Evolutionary conservation across 2,329 filamentous ascomycete genomes (phyloP).

Genomic region (Trematosphaeria pertusa): DNA sequence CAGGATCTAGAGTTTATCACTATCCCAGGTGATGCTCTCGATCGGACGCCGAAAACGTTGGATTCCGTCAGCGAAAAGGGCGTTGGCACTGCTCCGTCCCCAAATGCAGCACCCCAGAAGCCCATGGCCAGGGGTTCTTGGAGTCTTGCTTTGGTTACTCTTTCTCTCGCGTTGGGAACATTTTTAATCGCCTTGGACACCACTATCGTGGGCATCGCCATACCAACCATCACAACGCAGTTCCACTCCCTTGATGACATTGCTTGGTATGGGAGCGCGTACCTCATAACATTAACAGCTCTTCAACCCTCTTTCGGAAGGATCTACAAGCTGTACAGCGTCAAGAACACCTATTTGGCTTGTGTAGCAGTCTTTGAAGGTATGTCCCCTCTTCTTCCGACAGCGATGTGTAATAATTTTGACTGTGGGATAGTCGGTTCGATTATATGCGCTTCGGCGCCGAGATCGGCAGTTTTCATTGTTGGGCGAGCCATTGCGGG

Average conservation of each 20-base stretch:
- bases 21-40: too few species aligned
- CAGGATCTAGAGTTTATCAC: too few species aligned
- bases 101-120: too few species aligned
- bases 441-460: slow-evolving; percentile 55
- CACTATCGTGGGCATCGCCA: neutral
- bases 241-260: slow-evolving; percentile 47
- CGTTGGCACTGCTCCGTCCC: too few species aligned
- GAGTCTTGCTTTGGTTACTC: neutral
- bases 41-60: too few species aligned
- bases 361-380: slow-evolving; percentile 50
- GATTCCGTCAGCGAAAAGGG: too few species aligned
- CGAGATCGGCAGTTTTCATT: slow-evolving; percentile 12
- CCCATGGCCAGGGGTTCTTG: too few species aligned
- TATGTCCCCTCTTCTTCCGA: slow-evolving; percentile 12
- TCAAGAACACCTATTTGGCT: slow-evolving; percentile 55
- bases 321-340: slow-evolving; percentile 49
- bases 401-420: slow-evolving; percentile 54
- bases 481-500: slow-evolving; percentile 16
- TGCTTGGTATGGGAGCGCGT: slow-evolving; percentile 45
- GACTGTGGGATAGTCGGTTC: slow-evolving; percentile 55
- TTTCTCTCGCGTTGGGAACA: neutral
- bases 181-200: neutral
- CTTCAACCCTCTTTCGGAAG: slow-evolving; percentile 47
- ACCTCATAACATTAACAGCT: slow-evolving; percentile 34
- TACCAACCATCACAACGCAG: slow-evolving; percentile 10